A percentile compares a stretch with the other conserved stretches of the same genome.
Evolutionary conservation across 2,329 filamentous ascomycete species (phyloP).

Genomic region (Basipetospora sp.): DNA sequence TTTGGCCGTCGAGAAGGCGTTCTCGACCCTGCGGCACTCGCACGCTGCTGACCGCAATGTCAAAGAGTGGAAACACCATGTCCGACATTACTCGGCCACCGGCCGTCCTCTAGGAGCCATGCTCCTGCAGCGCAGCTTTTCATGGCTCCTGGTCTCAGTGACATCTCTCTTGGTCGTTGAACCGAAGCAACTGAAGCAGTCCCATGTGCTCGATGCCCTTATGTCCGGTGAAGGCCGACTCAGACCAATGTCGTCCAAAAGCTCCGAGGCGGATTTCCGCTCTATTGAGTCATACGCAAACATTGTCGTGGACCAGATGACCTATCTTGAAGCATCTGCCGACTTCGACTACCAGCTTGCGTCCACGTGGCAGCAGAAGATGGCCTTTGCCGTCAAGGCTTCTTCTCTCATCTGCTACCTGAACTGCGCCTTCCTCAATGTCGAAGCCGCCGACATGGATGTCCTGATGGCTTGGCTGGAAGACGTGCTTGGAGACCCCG

Average conservation of each 20-base stretch:
- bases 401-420: constrained; percentile 69
- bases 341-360: constrained; percentile 73
- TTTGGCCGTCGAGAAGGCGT: constrained; percentile 72
- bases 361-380: constrained; percentile 69
- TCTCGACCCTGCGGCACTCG: constrained; percentile 78
- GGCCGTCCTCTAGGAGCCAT: constrained; percentile 79
- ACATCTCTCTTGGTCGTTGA: constrained; percentile 60
- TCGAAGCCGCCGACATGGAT: constrained; percentile 66
- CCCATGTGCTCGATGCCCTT: constrained; percentile 59
- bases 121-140: constrained; percentile 77
- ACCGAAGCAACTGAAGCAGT: constrained; percentile 40
- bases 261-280: constrained; percentile 35
- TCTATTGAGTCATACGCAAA: constrained; percentile 51
- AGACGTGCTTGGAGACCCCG: constrained; percentile 59
- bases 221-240: constrained; percentile 41
- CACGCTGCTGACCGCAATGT: constrained; percentile 48
- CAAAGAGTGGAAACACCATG: constrained; percentile 76
- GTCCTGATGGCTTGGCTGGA: constrained; percentile 74
- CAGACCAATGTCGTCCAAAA: constrained; percentile 17
- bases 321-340: constrained; percentile 70
- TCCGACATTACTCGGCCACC: constrained; percentile 65
- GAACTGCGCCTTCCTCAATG: constrained; percentile 70
- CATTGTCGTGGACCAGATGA: constrained; percentile 69
- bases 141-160: constrained; percentile 65
- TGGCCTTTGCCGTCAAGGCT: constrained; percentile 76